phyloP scores from a whole-genome alignment of 306 rosid species.

The Carpinus viminea region DNA sequence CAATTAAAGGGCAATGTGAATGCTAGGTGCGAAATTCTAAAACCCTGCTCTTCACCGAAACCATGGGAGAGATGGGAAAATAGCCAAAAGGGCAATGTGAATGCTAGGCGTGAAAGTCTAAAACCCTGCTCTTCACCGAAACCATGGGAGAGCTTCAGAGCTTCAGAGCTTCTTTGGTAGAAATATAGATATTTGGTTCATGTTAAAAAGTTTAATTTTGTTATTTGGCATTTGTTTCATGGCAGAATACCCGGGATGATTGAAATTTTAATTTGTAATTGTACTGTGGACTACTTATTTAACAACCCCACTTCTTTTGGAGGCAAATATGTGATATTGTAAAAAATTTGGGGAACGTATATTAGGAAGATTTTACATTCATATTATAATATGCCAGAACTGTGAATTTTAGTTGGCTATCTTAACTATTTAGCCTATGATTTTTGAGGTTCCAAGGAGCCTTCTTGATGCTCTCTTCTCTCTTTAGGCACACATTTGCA shows the following conservation, averaged over 20 bases:
- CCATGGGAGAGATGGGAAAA: no score
- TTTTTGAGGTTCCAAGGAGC: background rate
- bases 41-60: no score
- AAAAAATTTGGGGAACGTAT: background rate
- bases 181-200: background rate
- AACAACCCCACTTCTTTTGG: background rate
- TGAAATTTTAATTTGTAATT: background rate
- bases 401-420: background rate
- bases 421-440: background rate
- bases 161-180: constrained; percentile 23
- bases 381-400: background rate
- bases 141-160: no score
- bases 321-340: background rate
- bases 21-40: no score
- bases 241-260: background rate
- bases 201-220: background rate
- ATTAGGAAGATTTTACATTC: background rate
- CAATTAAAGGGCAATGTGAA: no score
- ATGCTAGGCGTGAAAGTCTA: no score
- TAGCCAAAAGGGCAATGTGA: no score
- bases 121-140: no score
- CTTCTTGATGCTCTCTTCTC: background rate
- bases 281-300: background rate
- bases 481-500: background rate
- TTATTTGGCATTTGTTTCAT: background rate